phyloP scores from a whole-genome alignment of 164 flowering plant species.

The Vitis cinerea region DNA sequence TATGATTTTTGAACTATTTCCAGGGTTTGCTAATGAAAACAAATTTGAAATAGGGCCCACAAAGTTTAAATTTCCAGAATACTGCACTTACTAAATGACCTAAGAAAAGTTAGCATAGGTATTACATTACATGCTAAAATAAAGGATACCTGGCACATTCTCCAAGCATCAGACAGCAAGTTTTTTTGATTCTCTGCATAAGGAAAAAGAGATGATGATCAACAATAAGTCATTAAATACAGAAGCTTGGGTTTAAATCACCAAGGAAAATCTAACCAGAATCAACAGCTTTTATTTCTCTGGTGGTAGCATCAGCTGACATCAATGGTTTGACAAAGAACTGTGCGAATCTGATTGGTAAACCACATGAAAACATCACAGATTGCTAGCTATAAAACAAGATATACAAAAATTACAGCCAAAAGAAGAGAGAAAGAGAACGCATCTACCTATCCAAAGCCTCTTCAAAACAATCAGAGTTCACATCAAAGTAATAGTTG shows the following conservation, averaged over 20 bases:
- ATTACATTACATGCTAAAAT: conserved; percentile 1
- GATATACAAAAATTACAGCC: not conserved
- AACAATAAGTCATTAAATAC: conserved; percentile 2
- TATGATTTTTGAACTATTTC: not conserved
- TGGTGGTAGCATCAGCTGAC: conserved; percentile 92
- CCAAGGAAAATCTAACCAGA: conserved; percentile 57
- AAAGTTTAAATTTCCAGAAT: not conserved
- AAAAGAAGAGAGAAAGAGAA: conserved; percentile 9
- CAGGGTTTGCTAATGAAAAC: not conserved
- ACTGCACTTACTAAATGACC: not conserved
- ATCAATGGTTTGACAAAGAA: conserved; percentile 91
- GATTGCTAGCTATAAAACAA: not conserved
- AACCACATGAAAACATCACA: conserved; percentile 11
- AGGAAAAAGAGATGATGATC: conserved; percentile 9
- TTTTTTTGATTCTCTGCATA: conserved; percentile 85
- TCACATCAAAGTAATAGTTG: conserved; percentile 88
- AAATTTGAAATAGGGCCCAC: not conserved
- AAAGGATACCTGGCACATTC: conserved; percentile 80
- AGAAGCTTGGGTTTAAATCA: not conserved
- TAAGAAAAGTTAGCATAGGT: conserved; percentile 2
- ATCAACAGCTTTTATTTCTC: conserved; percentile 98
- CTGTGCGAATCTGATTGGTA: conserved; percentile 74
- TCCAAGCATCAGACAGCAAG: conserved; percentile 84
- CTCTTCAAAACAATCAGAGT: conserved; percentile 74
- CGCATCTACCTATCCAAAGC: conserved; percentile 80